Conservation (phyloP, 2,329 filamentous ascomycete species). For the Gnomoniopsis sp. region DNA sequence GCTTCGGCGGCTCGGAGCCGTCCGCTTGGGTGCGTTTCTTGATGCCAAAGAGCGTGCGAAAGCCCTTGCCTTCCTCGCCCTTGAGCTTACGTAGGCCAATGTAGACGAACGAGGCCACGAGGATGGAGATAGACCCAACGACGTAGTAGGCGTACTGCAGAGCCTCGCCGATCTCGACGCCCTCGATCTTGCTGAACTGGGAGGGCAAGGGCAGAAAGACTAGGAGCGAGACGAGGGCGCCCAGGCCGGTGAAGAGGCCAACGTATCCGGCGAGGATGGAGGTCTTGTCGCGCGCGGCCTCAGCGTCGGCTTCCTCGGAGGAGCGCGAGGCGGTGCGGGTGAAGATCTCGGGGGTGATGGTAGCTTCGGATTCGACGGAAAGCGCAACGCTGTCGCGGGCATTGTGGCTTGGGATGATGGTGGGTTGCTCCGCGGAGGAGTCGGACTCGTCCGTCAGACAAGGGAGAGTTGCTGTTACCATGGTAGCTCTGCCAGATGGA, state of each 20-base stretch:
- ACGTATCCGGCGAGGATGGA: constrained; percentile 79
- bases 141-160: constrained; percentile 85
- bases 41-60: constrained; percentile 53
- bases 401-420: constrained; percentile 26
- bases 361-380: constrained; percentile 70
- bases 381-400: constrained; percentile 58
- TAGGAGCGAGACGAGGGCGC: constrained; percentile 77
- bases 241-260: constrained; percentile 87
- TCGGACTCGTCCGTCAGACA: constrained; percentile 55
- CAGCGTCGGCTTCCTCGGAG: constrained; percentile 17
- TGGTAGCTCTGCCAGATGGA: constrained; percentile 61
- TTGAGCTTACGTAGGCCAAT: constrained; percentile 67
- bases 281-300: constrained; percentile 40
- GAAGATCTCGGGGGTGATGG: constrained; percentile 67
- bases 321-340: constrained; percentile 25
- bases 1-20: constrained; percentile 2
- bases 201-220: constrained; percentile 87
- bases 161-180: constrained; percentile 69
- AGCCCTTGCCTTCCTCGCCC: constrained; percentile 77
- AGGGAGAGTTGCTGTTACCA: constrained; percentile 94
- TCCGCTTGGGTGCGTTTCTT: constrained; percentile 23
- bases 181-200: constrained; percentile 66
- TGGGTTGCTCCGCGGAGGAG: constrained; percentile 29
- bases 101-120: constrained; percentile 72
- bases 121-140: constrained; percentile 68